These are phyloP conservation scores for Neurospora sp. DNA, from an alignment of 495 filamentous ascomycete genomes.

Conservation along the genomic window DNA sequence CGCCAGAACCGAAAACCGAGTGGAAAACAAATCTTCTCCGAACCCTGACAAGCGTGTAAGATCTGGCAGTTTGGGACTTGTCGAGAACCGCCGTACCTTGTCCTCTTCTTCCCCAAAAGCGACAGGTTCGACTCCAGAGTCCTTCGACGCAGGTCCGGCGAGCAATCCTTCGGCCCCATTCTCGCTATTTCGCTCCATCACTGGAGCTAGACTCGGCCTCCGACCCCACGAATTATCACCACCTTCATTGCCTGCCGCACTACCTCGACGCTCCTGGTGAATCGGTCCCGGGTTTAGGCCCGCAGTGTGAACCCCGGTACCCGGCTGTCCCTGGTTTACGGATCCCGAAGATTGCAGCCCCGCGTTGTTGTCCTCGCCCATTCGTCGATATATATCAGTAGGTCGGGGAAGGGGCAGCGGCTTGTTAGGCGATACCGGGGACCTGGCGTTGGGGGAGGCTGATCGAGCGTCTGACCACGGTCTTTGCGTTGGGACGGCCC, in stretches of 20 bases:
- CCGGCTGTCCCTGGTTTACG: conserved; percentile 2
- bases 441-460: conserved; percentile 23
- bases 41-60: conserved; percentile 57
- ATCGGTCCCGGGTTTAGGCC: neutral
- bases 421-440: conserved; percentile 26
- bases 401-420: conserved; percentile 58
- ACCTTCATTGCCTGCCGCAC: neutral
- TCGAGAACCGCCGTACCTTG: conserved; percentile 25
- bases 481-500: conserved; percentile 15
- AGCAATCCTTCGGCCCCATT: conserved; percentile 39
- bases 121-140: conserved; percentile 3
- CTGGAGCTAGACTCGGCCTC: conserved; percentile 39
- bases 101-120: conserved; percentile 25
- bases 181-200: conserved; percentile 50
- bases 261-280: neutral
- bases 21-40: conserved; percentile 38
- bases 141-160: conserved; percentile 12
- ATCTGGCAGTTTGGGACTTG: conserved; percentile 51
- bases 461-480: conserved; percentile 24
- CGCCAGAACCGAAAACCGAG: conserved; percentile 4
- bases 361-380: conserved; percentile 56
- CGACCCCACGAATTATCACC: conserved; percentile 12
- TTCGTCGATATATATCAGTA: conserved; percentile 67
- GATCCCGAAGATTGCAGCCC: conserved; percentile 45
- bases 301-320: neutral